Percentiles rank a stretch among this genome's conserved stretches.
Evolutionary conservation across 345 rosid genomes (phyloP).

Genomic region (Psidium guajava): DNA sequence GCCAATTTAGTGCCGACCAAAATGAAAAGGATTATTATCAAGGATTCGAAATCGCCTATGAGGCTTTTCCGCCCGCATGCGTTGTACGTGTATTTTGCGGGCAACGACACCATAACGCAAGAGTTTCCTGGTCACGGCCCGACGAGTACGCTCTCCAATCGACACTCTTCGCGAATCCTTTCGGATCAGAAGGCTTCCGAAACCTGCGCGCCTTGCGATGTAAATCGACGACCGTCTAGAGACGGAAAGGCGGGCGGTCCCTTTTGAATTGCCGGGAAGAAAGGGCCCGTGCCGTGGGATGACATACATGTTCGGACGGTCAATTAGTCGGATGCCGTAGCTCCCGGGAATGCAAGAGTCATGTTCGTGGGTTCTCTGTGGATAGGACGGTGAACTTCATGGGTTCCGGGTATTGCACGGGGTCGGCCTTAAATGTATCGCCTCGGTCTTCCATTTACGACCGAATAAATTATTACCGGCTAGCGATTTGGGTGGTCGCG

Average conservation of each 20-base stretch:
- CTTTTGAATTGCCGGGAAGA: not conserved
- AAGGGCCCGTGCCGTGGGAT: not conserved
- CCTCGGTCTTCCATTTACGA: not conserved
- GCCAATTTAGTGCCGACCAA: not conserved
- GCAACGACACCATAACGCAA: too few species aligned
- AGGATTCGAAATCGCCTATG: not conserved
- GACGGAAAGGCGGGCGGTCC: not conserved
- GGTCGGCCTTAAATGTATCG: not conserved
- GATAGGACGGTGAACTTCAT: not conserved
- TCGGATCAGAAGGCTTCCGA: fast-evolving
- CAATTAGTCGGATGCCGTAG: not conserved
- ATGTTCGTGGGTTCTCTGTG: not conserved
- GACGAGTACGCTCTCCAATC: not conserved
- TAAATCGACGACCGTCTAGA: not conserved
- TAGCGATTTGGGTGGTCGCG: not conserved
- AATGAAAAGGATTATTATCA: not conserved
- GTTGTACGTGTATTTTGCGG: too few species aligned
- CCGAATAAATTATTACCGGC: not conserved
- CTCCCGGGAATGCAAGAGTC: not conserved
- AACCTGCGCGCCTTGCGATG: not conserved
- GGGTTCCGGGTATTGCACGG: not conserved
- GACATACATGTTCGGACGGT: not conserved
- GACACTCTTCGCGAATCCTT: not conserved
- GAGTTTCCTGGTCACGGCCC: too few species aligned
- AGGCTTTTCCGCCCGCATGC: not conserved